Conservation (phyloP, 495 filamentous ascomycete genomes). For the Penicillium subrubescens region DNA sequence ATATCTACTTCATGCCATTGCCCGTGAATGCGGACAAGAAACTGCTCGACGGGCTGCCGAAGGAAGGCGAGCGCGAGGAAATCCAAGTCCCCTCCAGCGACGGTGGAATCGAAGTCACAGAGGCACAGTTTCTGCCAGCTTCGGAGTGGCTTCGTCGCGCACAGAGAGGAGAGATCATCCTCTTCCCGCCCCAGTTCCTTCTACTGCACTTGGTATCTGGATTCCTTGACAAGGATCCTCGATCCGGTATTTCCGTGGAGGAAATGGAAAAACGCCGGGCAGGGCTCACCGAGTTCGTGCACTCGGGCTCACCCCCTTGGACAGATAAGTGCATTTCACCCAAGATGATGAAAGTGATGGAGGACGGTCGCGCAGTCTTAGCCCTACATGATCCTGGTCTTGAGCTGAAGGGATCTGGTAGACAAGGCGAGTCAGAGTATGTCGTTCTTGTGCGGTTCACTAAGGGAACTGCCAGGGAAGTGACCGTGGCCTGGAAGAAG, state of each 20-base stretch:
- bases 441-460: conserved; percentile 71
- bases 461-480: conserved; percentile 55
- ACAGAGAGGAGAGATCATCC: conserved; percentile 65
- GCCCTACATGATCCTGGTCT: conserved; percentile 70
- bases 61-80: conserved; percentile 41
- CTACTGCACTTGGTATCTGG: conserved; percentile 67
- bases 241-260: conserved; percentile 30
- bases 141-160: conserved; percentile 68
- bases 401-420: conserved; percentile 63
- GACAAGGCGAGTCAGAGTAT: conserved; percentile 70
- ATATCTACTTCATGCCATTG: conserved; percentile 87
- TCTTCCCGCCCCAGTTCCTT: conserved; percentile 90
- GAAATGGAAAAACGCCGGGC: conserved; percentile 54
- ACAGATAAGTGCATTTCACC: conserved; percentile 78
- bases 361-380: conserved; percentile 63
- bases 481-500: conserved; percentile 56
- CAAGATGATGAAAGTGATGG: conserved; percentile 54
- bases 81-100: conserved; percentile 70
- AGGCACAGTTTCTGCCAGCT: conserved; percentile 73
- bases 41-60: conserved; percentile 32
- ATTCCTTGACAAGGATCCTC: conserved; percentile 55
- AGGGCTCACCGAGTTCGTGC: conserved; percentile 59
- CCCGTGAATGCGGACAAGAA: conserved; percentile 42
- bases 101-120: conserved; percentile 82
- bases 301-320: conserved; percentile 63